Evolutionary conservation across 2,329 filamentous ascomycete genomes (phyloP).

Genomic region (Colletotrichum sp.): DNA sequence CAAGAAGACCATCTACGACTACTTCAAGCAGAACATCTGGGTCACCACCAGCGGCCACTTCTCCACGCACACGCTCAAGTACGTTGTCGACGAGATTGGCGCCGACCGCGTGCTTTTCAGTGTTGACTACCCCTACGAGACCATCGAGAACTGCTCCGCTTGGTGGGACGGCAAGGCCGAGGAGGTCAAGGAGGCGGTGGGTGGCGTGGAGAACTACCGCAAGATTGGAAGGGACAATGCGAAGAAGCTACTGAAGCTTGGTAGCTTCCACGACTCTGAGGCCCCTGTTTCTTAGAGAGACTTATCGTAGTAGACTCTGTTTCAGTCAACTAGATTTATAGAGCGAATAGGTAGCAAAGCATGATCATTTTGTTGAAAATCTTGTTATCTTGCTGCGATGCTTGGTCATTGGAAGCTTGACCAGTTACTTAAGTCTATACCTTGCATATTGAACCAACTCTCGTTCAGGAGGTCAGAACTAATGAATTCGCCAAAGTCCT

Average conservation of each 20-base stretch:
- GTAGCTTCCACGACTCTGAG: constrained; percentile 35
- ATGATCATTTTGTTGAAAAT: rapidly evolving
- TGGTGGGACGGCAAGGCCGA: constrained; percentile 43
- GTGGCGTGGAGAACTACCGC: constrained; percentile 30
- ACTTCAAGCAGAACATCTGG: constrained; percentile 61
- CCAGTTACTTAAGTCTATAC: not conserved
- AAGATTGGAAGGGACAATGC: constrained; percentile 51
- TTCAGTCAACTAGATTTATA: rapidly evolving
- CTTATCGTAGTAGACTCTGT: not conserved
- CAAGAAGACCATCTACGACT: constrained; percentile 55
- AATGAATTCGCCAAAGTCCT: not conserved
- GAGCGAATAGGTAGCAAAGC: not conserved
- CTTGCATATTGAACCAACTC: constrained; percentile 4
- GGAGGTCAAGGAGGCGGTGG: constrained; percentile 22
- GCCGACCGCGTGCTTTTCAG: constrained; percentile 57
- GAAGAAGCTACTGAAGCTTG: constrained; percentile 44
- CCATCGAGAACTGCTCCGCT: constrained; percentile 43
- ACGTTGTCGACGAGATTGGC: constrained; percentile 52
- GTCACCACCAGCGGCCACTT: constrained; percentile 64
- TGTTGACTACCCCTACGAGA: constrained; percentile 60
- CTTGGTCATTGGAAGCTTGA: not conserved
- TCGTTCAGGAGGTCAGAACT: not conserved
- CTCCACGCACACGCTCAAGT: constrained; percentile 56
- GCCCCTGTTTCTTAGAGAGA: not conserved
- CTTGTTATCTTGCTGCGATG: rapidly evolving